Percentiles rank a stretch among this genome's conserved stretches.
Conservation (phyloP, 2,329 filamentous ascomycete genomes). For the Xylaria hypoxylon region DNA sequence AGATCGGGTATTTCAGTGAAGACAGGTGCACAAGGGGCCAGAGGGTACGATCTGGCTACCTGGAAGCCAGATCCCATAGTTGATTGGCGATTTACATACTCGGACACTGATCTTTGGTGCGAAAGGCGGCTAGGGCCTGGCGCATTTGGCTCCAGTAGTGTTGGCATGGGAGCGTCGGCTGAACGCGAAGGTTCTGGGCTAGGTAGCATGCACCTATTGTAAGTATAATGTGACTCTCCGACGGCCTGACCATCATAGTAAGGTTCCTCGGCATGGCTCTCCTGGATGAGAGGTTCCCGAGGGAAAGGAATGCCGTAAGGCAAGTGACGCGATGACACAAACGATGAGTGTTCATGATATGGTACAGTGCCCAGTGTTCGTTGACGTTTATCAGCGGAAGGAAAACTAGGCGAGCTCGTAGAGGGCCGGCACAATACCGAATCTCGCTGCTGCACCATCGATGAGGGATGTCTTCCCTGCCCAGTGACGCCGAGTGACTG, state of each 20-base stretch:
- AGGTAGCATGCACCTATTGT: constrained; percentile 41
- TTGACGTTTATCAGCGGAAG: constrained; percentile 4
- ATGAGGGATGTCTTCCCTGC: constrained; percentile 38
- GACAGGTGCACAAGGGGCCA: constrained; percentile 23
- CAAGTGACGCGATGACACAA: constrained; percentile 23
- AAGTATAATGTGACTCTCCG: constrained; percentile 38
- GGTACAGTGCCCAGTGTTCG: background rate
- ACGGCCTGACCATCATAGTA: constrained; percentile 42
- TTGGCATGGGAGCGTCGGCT: constrained; percentile 38
- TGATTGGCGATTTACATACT: constrained; percentile 40
- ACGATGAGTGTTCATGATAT: background rate
- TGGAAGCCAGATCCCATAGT: constrained; percentile 37
- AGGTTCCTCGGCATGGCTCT: constrained; percentile 49
- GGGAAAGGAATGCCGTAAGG: constrained; percentile 47
- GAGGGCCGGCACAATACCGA: constrained; percentile 43
- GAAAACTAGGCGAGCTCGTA: constrained; percentile 36
- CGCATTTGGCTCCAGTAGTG: constrained; percentile 40
- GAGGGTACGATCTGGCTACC: constrained; percentile 33
- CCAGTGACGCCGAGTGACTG: constrained; percentile 52
- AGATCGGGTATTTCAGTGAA: constrained; percentile 30
- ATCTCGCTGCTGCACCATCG: constrained; percentile 47
- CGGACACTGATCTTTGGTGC: constrained; percentile 51
- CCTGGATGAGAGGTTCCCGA: constrained; percentile 52
- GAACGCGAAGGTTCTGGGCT: constrained; percentile 43
- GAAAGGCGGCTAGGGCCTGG: constrained; percentile 39